Evolutionary conservation across 1,284 basidiomycete genomes (phyloP), one percentile per base, ranked within the genome.

Genomic region (Austroboletus olivaceoglutinosus): DNA sequence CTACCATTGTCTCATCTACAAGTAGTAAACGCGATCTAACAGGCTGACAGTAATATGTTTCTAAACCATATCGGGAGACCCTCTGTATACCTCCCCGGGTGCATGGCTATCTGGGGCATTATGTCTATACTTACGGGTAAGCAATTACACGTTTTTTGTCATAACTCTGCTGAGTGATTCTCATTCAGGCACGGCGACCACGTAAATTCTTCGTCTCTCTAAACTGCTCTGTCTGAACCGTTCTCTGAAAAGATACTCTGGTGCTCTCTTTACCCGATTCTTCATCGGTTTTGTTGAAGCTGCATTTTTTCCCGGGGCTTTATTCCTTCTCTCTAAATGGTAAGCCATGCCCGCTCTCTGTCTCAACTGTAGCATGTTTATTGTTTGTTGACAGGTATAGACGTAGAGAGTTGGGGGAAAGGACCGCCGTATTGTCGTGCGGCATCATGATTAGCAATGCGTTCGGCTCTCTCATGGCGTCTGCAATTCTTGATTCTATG

Each of bases 361-460:
- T 27, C 21, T 30, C 19, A 5, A n/a, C 12, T n/a, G 18, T 21
- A 38, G 30, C 30, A 8, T 43, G 2, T 38, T 51, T 15, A 62
- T 41, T 12, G 7, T 33, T 33, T n/a, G 12, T 23, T 15, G 43
- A 50, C 31, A 61, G 59, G 59, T 89, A 89, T 69, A 88, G 76
- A 51, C 79, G 80, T 9, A 75, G 73, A 22, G 87, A 90, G 58
- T 70, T 90, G 23, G 86, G 85, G 25, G 69, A 85, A 48, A 77
- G 92, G 52, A 91, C 85, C 23, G 84, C 89, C 2, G 69, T 89
- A 44, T 76, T 94, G 18, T 83, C 81, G 47, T 85, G 82, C 58
- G 89, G 89, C 8, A 82, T 76, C 62, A 73, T 93, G 45, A 82
- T 93, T 53, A 86, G 84, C 54, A 93, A 91, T 70, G 91, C 89